phyloP scores from a whole-genome alignment of 2,329 filamentous ascomycete species.

The Neofusicoccum sp. region DNA sequence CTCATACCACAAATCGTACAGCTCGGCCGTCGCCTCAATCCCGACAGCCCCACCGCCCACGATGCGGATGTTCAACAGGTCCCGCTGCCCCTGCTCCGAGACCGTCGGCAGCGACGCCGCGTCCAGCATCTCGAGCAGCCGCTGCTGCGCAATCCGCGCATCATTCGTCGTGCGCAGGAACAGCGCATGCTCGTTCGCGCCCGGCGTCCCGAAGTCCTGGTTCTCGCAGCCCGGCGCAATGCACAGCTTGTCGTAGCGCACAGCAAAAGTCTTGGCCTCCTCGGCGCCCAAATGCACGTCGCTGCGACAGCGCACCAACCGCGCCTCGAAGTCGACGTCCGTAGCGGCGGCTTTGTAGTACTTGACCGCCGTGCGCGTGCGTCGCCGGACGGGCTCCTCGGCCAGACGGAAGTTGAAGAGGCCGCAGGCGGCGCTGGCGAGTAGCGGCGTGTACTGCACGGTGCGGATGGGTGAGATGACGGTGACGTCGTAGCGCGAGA shows the following conservation, averaged over 20 bases:
- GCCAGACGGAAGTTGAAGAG: conserved; percentile 48
- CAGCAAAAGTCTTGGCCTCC: conserved; percentile 29
- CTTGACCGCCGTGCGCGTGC: conserved; percentile 25
- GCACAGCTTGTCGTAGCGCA: conserved; percentile 44
- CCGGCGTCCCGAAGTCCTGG: conserved; percentile 42
- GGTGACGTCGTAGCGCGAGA: conserved; percentile 40
- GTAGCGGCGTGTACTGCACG: conserved; percentile 46
- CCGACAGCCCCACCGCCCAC: conserved; percentile 45
- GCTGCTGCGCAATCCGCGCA: conserved; percentile 35
- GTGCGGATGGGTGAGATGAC: conserved; percentile 46
- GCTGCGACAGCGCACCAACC: conserved; percentile 34
- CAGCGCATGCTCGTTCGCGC: conserved; percentile 39
- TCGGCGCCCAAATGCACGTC: background rate
- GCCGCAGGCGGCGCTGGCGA: conserved; percentile 42
- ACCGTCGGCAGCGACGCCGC: conserved; percentile 34
- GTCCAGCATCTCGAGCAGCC: conserved; percentile 38
- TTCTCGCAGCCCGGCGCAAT: conserved; percentile 42
- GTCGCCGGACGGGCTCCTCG: conserved; percentile 44
- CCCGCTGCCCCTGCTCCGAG: conserved; percentile 28
- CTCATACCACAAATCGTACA: conserved; percentile 43
- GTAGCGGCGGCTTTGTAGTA: conserved; percentile 44
- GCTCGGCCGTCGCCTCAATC: conserved; percentile 45
- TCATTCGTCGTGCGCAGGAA: conserved; percentile 41
- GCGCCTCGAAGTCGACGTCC: conserved; percentile 38
- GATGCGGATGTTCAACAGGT: conserved; percentile 40